Conservation (phyloP, 2,329 filamentous ascomycete genomes). For the Aureobasidium lini region DNA sequence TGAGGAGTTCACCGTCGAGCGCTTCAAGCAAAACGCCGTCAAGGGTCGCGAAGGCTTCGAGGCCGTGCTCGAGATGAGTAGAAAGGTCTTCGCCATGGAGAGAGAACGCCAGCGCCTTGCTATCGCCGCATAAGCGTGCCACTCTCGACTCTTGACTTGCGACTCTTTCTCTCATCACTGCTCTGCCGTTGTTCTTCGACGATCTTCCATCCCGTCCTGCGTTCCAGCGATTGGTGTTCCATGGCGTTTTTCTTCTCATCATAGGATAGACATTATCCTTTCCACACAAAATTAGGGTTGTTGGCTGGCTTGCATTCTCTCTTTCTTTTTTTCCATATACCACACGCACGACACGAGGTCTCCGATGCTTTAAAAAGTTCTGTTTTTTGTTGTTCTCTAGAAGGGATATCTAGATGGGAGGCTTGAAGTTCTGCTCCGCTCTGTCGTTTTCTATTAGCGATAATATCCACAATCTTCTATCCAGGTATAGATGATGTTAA, state of each 20-base stretch:
- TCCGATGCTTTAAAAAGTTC: neutral
- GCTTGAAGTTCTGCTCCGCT: neutral
- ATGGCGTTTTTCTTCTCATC: neutral
- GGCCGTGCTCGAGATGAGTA: slow-evolving; percentile 85
- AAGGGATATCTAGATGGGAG: neutral
- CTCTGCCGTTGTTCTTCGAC: neutral
- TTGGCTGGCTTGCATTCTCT: neutral
- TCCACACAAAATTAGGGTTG: neutral
- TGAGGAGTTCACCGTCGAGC: slow-evolving; percentile 80
- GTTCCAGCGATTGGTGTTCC: slow-evolving; percentile 12
- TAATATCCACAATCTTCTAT: neutral
- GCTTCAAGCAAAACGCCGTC: slow-evolving; percentile 85
- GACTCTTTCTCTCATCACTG: neutral
- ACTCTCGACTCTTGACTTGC: neutral
- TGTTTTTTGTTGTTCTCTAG: neutral
- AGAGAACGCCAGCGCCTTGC: slow-evolving; percentile 49
- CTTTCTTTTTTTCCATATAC: neutral
- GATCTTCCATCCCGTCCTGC: neutral
- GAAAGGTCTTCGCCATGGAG: slow-evolving; percentile 86
- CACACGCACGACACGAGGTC: slow-evolving; percentile 6
- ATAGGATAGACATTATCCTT: neutral
- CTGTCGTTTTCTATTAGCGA: neutral
- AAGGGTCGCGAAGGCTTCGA: slow-evolving; percentile 94
- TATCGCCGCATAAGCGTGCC: neutral
- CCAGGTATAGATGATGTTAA: neutral